These are phyloP conservation scores for Salix suchowensis DNA, from an alignment of 345 rosid genomes.

Conservation along the genomic window DNA sequence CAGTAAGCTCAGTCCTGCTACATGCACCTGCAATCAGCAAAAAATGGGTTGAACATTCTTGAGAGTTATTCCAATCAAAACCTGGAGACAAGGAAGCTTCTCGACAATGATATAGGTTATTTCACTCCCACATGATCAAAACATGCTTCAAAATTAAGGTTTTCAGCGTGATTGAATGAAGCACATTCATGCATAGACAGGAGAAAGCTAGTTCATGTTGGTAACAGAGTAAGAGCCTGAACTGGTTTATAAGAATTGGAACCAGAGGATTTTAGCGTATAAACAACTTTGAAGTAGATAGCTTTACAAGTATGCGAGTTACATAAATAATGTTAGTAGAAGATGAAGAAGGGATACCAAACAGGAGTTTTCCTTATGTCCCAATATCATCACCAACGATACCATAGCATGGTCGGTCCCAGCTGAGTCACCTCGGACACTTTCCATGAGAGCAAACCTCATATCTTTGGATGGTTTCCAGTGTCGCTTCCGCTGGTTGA, in stretches of 20 bases:
- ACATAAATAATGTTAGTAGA: neutral
- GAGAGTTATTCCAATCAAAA: no score
- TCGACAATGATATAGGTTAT: no score
- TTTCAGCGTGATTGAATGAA: neutral
- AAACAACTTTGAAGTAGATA: neutral
- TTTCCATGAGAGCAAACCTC: conserved; percentile 44
- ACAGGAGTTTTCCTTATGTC: neutral
- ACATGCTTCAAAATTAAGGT: neutral
- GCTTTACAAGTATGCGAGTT: neutral
- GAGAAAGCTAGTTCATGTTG: neutral
- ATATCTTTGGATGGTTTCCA: conserved; percentile 27
- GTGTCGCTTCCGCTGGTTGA: conserved; percentile 29
- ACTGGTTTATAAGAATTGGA: neutral
- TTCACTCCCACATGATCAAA: no score
- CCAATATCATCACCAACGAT: conserved; percentile 1
- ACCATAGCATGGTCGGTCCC: conserved; percentile 15
- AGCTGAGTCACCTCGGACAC: conserved; percentile 9
- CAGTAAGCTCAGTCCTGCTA: neutral
- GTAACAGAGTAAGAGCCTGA: neutral
- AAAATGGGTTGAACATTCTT: no score
- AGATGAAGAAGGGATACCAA: neutral
- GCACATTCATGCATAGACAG: neutral
- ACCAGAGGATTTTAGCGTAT: neutral
- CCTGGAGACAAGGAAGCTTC: no score
- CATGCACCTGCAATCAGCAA: neutral